phyloP scores from a whole-genome alignment of 2,329 filamentous ascomycete genomes.

The Colletotrichum sp. region DNA sequence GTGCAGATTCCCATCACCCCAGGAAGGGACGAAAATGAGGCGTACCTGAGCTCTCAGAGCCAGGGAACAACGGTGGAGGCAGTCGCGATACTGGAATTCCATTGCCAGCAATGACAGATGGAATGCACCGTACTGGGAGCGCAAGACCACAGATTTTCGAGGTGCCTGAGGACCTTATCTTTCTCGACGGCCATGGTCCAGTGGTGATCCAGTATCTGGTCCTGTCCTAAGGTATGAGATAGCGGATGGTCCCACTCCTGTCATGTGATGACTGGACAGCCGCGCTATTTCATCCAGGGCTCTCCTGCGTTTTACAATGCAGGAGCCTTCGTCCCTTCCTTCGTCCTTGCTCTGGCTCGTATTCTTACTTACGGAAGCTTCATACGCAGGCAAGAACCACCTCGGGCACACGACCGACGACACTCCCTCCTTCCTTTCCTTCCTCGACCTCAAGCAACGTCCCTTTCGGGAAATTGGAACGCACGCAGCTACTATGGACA shows the following conservation, averaged over 20 bases:
- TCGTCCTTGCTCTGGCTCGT: background rate
- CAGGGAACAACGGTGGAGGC: background rate
- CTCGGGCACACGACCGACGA: background rate
- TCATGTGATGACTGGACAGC: background rate
- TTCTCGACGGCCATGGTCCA: background rate
- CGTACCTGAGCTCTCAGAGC: background rate
- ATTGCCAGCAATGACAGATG: background rate
- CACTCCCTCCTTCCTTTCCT: background rate
- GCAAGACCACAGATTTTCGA: background rate
- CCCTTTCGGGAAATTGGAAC: background rate
- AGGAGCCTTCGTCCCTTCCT: background rate
- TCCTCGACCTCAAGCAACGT: background rate
- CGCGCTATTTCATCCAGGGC: background rate
- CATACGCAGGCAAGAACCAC: background rate
- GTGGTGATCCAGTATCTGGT: background rate
- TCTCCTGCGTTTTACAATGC: background rate
- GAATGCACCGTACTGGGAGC: background rate
- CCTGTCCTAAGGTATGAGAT: background rate
- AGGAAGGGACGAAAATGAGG: background rate
- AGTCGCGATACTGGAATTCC: background rate
- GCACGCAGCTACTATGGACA: slow-evolving; percentile 19
- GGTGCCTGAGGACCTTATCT: background rate
- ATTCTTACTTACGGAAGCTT: background rate
- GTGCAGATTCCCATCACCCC: background rate
- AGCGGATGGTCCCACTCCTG: background rate